Base-by-base conservation (phyloP, 257 asterid genomes). In the Solanum infundibuliforme region DNA sequence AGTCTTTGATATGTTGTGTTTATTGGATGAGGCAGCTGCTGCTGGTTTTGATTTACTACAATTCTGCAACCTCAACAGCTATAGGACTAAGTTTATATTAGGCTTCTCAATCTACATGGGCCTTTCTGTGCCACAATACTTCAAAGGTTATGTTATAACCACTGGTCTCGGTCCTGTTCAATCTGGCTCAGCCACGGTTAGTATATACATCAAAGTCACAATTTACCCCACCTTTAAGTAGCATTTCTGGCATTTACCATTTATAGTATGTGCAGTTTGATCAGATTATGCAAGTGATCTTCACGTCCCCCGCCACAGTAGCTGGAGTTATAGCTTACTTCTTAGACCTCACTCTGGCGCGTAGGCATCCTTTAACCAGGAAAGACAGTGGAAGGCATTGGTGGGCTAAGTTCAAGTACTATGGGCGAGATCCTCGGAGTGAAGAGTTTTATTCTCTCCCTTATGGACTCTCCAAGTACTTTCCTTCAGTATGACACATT, bases 11-110 rank as follows among this genome's bases (percentile, higher is more conserved):
- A 69, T 69, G 32, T 43, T 58, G 60, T 27, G 9, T 35, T 58
- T 75, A 23, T 55, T 83, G 25, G 20, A 75, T 71, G 60, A 66
- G 38, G 87, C 98, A 97, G 99, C 99, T 89, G 89, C 98, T 86
- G 96, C 95, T 46, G 94, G 98, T 66, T 90, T 97, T 6, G 98
- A 98, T 71, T 91, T 97, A 41, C 96, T 96, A 52, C 98, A 97
- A 66, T 94, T 88, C 87, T 96, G 99, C 98, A 95, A 97, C 95
- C 96, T 97, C 88, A 97, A 96, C 94, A 97, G 99, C 95, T 95
- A 91, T 90, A 91, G 98, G 84, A 92, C 99, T 23, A 95, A 91
- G 95, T 94, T 97, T 82, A 95, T 96, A 9, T 25, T 97, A 41
- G 99, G 99, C 8, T 94, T 94, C 91, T 92, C 99, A 5, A 87